Evolutionary conservation across 371 early-diverging fungal species (phyloP).

Genomic region (Circinella minor): DNA sequence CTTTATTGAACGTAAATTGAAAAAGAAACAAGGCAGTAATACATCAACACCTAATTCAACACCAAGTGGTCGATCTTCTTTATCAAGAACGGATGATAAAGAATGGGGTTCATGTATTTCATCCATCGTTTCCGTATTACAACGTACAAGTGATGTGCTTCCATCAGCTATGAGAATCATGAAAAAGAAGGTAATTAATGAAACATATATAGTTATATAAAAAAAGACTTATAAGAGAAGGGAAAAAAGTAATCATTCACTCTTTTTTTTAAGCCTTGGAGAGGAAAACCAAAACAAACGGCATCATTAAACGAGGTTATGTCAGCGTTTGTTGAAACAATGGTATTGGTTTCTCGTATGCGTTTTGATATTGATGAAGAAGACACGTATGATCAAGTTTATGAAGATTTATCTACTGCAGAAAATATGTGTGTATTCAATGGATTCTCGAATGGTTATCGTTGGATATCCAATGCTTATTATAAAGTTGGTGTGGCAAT

Average conservation of each 20-base stretch:
- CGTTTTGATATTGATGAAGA: conserved; percentile 29
- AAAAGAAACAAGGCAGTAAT: conserved; percentile 3
- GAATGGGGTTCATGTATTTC: not conserved
- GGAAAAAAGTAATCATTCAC: too few species aligned
- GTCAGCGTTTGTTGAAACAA: conserved; percentile 37
- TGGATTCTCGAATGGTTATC: conserved; percentile 33
- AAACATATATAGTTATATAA: too few species aligned
- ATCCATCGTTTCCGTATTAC: conserved; percentile 11
- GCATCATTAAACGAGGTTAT: conserved; percentile 14
- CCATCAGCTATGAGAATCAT: conserved; percentile 19
- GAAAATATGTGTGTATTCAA: conserved; percentile 31
- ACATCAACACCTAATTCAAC: not conserved
- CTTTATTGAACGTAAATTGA: not conserved
- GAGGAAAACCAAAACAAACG: conserved; percentile 8
- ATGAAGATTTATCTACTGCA: conserved; percentile 34
- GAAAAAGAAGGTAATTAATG: conserved; percentile 24
- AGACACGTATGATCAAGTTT: conserved; percentile 29
- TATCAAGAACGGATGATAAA: not conserved
- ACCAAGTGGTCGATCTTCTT: not conserved
- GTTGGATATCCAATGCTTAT: conserved; percentile 42
- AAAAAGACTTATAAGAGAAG: too few species aligned
- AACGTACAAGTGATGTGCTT: conserved; percentile 26
- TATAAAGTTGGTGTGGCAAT: conserved; percentile 42
- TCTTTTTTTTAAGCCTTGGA: conserved; percentile 14
- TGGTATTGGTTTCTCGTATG: conserved; percentile 38